These are phyloP conservation scores for Suhomyces terraborum DNA, from an alignment of 1,139 yeast species.

Conservation along the genomic window DNA sequence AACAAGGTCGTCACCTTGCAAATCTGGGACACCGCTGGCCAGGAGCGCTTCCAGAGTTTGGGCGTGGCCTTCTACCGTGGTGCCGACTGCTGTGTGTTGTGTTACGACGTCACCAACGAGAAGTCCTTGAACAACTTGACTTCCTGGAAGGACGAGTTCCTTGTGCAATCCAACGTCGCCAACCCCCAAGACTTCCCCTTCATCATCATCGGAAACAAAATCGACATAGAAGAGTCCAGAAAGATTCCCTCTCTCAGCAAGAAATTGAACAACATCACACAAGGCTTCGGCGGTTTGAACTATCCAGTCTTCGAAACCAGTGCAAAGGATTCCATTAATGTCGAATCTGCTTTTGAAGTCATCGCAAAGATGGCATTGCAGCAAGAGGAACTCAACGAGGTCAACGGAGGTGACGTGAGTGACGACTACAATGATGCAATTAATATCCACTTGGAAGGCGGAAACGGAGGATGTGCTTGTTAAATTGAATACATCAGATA, in stretches of 20 bases:
- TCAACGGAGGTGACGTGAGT: conserved; percentile 71
- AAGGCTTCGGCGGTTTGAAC: conserved; percentile 70
- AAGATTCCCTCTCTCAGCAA: conserved; percentile 75
- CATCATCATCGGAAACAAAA: conserved; percentile 90
- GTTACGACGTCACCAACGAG: conserved; percentile 38
- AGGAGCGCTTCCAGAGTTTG: conserved; percentile 92
- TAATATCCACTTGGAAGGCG: conserved; percentile 88
- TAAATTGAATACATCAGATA: conserved; percentile 23
- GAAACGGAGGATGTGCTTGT: conserved; percentile 73
- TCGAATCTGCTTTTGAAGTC: conserved; percentile 93
- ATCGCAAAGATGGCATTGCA: conserved; percentile 93
- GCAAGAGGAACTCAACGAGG: conserved; percentile 86
- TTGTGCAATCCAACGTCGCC: conserved; percentile 87
- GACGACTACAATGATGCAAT: conserved; percentile 93
- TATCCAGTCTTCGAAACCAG: conserved; percentile 71
- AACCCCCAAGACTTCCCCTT: conserved; percentile 96
- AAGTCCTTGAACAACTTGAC: conserved; percentile 88
- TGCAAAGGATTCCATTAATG: conserved; percentile 41
- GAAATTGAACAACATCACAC: conserved; percentile 82
- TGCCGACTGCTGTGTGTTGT: conserved; percentile 96
- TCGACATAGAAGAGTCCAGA: conserved; percentile 90
- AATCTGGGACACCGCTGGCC: conserved; percentile 99
- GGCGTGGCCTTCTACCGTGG: conserved; percentile 98
- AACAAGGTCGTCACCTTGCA: conserved; percentile 81
- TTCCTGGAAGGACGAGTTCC: conserved; percentile 93